A percentile compares a stretch with the other conserved stretches of the same genome.
Evolutionary conservation across 73 alveolate species (phyloP).

Genomic region (Breviolum minutum): DNA sequence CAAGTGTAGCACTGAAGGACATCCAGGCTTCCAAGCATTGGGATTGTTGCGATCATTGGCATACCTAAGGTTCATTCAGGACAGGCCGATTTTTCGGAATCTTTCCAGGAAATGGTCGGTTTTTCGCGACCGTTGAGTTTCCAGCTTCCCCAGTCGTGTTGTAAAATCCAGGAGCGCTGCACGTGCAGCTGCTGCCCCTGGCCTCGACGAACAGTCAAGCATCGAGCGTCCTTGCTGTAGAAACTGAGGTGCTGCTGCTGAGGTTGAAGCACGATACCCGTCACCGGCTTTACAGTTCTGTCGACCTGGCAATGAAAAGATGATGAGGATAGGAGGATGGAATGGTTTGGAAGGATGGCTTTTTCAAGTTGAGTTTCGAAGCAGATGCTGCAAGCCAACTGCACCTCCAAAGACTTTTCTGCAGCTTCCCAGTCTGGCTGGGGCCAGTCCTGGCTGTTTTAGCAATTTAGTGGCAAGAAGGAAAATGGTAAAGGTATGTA

Average conservation of each 20-base stretch:
- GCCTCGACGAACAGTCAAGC: neutral
- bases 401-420: slow-evolving; percentile 57
- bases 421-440: slow-evolving; percentile 54
- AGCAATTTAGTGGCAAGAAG: too few species aligned
- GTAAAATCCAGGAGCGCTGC: slow-evolving; percentile 46
- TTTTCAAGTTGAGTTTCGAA: too few species aligned
- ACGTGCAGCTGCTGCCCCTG: slow-evolving; percentile 70
- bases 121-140: neutral
- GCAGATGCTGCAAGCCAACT: neutral
- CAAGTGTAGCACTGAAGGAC: neutral
- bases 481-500: neutral
- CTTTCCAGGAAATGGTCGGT: neutral
- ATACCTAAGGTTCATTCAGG: neutral
- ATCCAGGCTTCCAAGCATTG: slow-evolving; percentile 7
- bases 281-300: slow-evolving; percentile 59
- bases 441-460: slow-evolving; percentile 14
- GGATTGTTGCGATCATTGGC: slow-evolving; percentile 85
- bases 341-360: neutral
- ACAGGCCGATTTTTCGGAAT: neutral
- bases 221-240: too few species aligned
- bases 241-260: neutral
- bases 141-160: slow-evolving; percentile 25
- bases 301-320: slow-evolving; percentile 10
- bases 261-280: neutral
- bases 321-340: neutral